Evolutionary conservation across 345 rosid species (phyloP).

Genomic region (Melaleuca alternifolia): DNA sequence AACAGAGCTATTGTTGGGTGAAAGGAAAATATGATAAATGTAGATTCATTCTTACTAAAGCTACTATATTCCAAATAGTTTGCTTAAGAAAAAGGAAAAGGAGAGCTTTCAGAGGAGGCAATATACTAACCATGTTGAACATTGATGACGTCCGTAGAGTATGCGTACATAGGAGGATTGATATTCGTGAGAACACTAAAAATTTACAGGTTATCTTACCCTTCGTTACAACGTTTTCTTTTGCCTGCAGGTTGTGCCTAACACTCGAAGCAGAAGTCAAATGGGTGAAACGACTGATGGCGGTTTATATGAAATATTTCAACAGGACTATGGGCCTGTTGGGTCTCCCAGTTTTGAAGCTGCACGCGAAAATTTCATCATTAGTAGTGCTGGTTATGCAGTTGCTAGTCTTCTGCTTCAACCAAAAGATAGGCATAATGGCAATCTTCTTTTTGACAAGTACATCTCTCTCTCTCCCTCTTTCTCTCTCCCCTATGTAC

Average conservation of each 20-base stretch:
- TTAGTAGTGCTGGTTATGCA: conserved; percentile 99
- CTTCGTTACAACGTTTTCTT: not conserved
- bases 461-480: conserved; percentile 14
- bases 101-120: not conserved
- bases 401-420: conserved; percentile 96
- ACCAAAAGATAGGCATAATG: conserved; percentile 99
- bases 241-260: conserved; percentile 73
- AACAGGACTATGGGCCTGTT: conserved; percentile 93
- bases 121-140: not conserved
- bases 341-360: conserved; percentile 86
- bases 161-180: not conserved
- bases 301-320: conserved; percentile 94
- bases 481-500: not conserved
- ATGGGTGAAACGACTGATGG: conserved; percentile 99
- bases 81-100: not conserved
- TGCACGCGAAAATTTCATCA: conserved; percentile 90
- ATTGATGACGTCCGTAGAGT: not conserved
- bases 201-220: not conserved
- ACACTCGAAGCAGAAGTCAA: conserved; percentile 91
- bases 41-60: not conserved
- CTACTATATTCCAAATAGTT: not conserved
- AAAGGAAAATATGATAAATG: not conserved
- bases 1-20: not conserved
- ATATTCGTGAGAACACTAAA: not conserved
- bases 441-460: conserved; percentile 96